These are phyloP conservation scores for Solanum paucissectum DNA, from an alignment of 257 asterid species.

Conservation along the genomic window DNA sequence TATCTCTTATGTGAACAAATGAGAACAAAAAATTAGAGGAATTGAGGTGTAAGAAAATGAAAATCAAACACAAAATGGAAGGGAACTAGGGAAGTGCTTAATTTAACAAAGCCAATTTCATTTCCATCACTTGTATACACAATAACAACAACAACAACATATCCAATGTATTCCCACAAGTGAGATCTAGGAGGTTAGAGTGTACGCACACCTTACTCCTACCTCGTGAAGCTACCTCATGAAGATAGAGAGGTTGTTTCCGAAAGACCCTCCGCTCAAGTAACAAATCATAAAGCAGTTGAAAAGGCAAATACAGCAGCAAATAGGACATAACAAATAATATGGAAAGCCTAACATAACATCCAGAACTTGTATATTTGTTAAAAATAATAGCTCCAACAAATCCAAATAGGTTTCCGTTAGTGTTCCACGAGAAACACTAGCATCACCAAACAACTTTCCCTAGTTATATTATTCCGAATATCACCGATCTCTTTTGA, in stretches of 20 bases:
- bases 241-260: background rate
- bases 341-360: background rate
- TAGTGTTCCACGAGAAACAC: background rate
- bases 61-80: background rate
- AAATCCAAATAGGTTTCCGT: background rate
- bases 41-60: background rate
- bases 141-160: background rate
- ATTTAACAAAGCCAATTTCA: background rate
- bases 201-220: background rate
- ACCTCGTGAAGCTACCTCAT: background rate
- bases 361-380: background rate
- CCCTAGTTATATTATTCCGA: background rate
- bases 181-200: background rate
- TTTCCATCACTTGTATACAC: background rate
- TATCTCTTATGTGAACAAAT: background rate
- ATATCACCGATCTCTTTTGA: background rate
- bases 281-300: background rate
- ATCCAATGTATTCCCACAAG: background rate
- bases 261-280: background rate
- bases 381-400: background rate
- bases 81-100: background rate
- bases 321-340: background rate
- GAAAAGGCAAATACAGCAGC: background rate
- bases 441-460: background rate
- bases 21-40: background rate